These are phyloP conservation scores for Candida buenavistaensis DNA, from an alignment of 1,139 yeast species.

Conservation along the genomic window DNA sequence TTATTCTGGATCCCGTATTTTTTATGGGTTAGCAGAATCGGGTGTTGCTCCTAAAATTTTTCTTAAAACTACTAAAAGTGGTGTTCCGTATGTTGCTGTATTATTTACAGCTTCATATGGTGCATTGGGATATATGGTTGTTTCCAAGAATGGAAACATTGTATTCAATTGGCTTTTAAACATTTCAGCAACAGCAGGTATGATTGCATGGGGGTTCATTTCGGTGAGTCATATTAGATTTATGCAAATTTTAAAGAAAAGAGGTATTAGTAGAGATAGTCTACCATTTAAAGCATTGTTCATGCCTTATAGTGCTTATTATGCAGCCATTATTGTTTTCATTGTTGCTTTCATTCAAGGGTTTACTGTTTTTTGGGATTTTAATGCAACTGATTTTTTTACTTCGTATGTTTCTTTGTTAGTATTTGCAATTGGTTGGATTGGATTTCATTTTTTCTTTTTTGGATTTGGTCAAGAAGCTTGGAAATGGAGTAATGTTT, in stretches of 20 bases:
- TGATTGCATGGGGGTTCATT: constrained; percentile 73
- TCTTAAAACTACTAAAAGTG: constrained; percentile 51
- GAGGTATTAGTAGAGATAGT: constrained; percentile 62
- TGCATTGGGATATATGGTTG: constrained; percentile 66
- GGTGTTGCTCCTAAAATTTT: constrained; percentile 63
- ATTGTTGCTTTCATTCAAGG: constrained; percentile 71
- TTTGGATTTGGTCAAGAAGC: constrained; percentile 31
- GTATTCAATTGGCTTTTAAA: constrained; percentile 87
- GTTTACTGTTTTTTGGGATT: constrained; percentile 56
- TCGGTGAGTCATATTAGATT: constrained; percentile 66
- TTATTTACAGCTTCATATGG: constrained; percentile 61
- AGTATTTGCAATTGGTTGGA: constrained; percentile 53
- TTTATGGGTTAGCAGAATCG: constrained; percentile 66
- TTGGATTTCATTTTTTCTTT: constrained; percentile 51
- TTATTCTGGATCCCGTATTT: constrained; percentile 73
- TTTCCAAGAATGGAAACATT: constrained; percentile 56
- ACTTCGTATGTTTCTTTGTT: constrained; percentile 65
- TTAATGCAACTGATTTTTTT: constrained; percentile 57
- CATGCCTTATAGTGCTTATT: constrained; percentile 64
- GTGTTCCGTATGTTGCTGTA: constrained; percentile 70
- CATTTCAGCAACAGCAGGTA: constrained; percentile 75
- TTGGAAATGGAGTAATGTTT: constrained; percentile 30
- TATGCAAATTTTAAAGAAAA: constrained; percentile 56
- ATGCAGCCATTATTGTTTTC: constrained; percentile 50
- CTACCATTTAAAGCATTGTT: constrained; percentile 69